Evolutionary conservation across 164 flowering plant genomes (phyloP), one percentile per base, ranked within the genome.

Genomic region (Vitis riparia): DNA sequence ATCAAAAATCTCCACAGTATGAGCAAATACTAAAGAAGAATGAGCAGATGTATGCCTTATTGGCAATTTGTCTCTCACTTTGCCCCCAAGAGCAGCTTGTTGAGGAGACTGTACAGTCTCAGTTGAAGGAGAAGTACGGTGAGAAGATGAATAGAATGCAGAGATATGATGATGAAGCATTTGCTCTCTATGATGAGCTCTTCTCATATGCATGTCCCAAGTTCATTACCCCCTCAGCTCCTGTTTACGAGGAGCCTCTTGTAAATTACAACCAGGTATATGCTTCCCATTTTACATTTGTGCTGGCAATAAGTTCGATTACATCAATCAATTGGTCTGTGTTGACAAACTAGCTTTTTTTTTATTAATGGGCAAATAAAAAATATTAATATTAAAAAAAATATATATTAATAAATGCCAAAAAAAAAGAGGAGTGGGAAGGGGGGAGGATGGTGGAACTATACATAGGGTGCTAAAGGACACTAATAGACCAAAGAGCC

Each of bases 131-230:
- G 82, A 96, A 96, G 78, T 90, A 96, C 75, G 99, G 99, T 69
- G 99, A 96, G 66, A 96, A 96, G 83, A 96, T 96, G 98, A 68
- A 63, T 57, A 87, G 92, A 77, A 93, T 93, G 98, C 98, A 90
- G 82, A 82, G 98, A 76, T 87, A 80, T 70, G 99, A 92, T 67
- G 99, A 96, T 30, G 99, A 93, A 77, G 91, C 97, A 61, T 92
- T 85, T 87, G 87, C 90, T 61, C 86, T 89, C 2, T 96, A 92
- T 84, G 99, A 96, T 71, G 99, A 96, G 83, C 97, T 92, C 58
- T 96, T 96, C 85, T 96, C 99, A 2, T 96, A 96, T 85, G 98
- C 98, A 27, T 96, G 99, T 63, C 99, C 99, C 8, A 96, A 96
- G 79, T 96, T 96, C 72, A 96, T 96, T 60, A 96, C 97, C 17